Evolutionary conservation across 257 asterid species (phyloP).

Genomic region (Penstemon davidsonii): DNA sequence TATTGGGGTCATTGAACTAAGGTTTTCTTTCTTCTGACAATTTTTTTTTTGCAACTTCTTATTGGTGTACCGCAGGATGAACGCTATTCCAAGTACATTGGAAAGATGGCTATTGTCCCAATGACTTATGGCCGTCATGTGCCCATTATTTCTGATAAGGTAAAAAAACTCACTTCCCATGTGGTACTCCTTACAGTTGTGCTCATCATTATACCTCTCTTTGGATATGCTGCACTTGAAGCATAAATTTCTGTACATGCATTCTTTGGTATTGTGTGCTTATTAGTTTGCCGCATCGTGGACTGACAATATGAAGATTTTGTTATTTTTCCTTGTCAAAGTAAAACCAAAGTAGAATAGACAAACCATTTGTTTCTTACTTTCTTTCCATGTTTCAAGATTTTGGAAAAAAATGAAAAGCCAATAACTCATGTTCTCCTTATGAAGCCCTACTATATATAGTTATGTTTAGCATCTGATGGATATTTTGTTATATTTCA

Average conservation of each 20-base stretch:
- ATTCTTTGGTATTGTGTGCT: constrained; percentile 9
- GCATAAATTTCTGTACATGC: background rate
- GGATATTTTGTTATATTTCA: constrained; percentile 2
- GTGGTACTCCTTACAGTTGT: constrained; percentile 1
- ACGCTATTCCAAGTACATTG: constrained; percentile 84
- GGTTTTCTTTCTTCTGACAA: constrained; percentile 15
- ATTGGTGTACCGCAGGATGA: constrained; percentile 65
- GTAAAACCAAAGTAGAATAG: too few species aligned
- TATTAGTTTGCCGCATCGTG: background rate
- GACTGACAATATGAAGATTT: background rate
- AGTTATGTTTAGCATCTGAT: background rate
- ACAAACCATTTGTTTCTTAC: too few species aligned
- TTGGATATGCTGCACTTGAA: background rate
- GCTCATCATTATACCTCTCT: constrained; percentile 8
- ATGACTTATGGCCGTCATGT: constrained; percentile 96
- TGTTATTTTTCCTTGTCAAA: background rate
- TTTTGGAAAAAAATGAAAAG: constrained; percentile 2
- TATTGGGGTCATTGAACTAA: constrained; percentile 17
- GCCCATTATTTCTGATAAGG: constrained; percentile 96
- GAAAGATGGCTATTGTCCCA: constrained; percentile 91
- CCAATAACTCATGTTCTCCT: background rate
- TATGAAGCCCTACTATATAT: constrained; percentile 1
- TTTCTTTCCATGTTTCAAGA: background rate
- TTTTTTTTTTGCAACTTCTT: background rate
- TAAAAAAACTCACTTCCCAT: constrained; percentile 34